phyloP scores from a whole-genome alignment of 768 basidiomycete genomes.

The Pulveroboletus frians region DNA sequence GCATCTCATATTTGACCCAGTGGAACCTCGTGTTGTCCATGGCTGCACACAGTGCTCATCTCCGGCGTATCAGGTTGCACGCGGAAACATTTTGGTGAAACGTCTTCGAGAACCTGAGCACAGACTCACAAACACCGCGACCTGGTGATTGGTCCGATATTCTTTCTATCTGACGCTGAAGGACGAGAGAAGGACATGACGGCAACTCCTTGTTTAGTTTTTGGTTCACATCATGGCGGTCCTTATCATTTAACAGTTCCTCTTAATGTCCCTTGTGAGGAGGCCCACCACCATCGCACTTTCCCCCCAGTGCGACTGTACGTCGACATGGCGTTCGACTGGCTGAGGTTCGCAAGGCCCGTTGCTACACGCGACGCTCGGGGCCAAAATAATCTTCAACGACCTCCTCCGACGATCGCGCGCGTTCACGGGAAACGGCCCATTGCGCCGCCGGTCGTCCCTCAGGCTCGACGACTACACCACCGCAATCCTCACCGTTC shows the following conservation, averaged over 20 bases:
- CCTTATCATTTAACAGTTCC: slow-evolving; percentile 24
- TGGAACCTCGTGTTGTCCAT: slow-evolving; percentile 17
- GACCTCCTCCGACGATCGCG: slow-evolving; percentile 11
- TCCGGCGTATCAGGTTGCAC: slow-evolving; percentile 21
- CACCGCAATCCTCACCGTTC: slow-evolving; percentile 13
- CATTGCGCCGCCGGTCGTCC: slow-evolving; percentile 12
- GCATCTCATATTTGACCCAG: slow-evolving; percentile 8
- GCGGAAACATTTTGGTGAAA: slow-evolving; percentile 23
- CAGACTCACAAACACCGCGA: slow-evolving; percentile 25
- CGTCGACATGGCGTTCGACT: slow-evolving; percentile 25
- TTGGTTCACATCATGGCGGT: slow-evolving; percentile 20
- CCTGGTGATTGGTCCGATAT: slow-evolving; percentile 20
- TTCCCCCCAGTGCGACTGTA: slow-evolving; percentile 9
- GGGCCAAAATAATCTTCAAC: slow-evolving; percentile 12
- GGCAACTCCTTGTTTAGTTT: slow-evolving; percentile 24
- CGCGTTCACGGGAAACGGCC: slow-evolving; percentile 19
- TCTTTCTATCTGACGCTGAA: slow-evolving; percentile 28
- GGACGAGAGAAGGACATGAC: slow-evolving; percentile 21
- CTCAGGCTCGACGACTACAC: slow-evolving; percentile 17
- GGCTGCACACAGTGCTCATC: slow-evolving; percentile 19
- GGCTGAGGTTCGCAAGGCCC: slow-evolving; percentile 21
- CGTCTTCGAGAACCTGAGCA: slow-evolving; percentile 26
- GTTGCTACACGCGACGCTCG: slow-evolving; percentile 13
- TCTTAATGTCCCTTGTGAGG: slow-evolving; percentile 27
- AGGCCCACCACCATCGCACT: slow-evolving; percentile 6